Conservation (phyloP, 345 rosid genomes). For the Bruguiera gymnorhiza region DNA sequence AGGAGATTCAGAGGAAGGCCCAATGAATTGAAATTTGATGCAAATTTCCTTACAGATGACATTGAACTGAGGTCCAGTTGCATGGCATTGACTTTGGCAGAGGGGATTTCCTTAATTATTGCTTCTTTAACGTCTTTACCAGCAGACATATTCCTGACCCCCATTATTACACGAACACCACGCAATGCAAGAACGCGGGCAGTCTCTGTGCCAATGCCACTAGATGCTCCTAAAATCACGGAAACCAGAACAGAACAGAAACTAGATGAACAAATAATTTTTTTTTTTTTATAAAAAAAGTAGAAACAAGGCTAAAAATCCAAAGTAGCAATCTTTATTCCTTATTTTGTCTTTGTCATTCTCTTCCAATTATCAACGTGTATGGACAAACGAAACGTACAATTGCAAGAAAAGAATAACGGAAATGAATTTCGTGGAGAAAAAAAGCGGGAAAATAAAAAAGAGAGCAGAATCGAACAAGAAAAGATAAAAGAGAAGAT, state of each 20-base stretch:
- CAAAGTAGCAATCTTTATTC: too few species aligned
- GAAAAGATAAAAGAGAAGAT: neutral
- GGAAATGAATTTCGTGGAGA: too few species aligned
- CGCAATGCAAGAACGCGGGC: slow-evolving; percentile 71
- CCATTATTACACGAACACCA: slow-evolving; percentile 71
- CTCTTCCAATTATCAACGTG: too few species aligned
- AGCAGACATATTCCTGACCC: slow-evolving; percentile 54
- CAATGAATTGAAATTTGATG: slow-evolving; percentile 44
- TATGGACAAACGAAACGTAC: too few species aligned
- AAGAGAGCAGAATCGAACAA: neutral
- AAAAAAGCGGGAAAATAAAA: neutral
- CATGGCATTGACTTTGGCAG: slow-evolving; percentile 64
- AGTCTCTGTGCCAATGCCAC: slow-evolving; percentile 75
- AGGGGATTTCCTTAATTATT: slow-evolving; percentile 49
- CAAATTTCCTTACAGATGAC: slow-evolving; percentile 61
- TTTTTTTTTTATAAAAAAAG: neutral
- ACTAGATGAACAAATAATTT: neutral
- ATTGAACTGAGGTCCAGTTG: slow-evolving; percentile 77
- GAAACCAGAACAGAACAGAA: neutral
- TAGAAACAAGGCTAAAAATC: neutral
- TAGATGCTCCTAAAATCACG: slow-evolving; percentile 57
- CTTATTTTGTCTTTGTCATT: too few species aligned
- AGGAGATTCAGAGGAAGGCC: slow-evolving; percentile 62
- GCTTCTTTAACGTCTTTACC: slow-evolving; percentile 53
- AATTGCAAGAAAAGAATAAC: too few species aligned